Evolutionary conservation across 768 basidiomycete species (phyloP).

Genomic region (Hemileccinum impolitum): DNA sequence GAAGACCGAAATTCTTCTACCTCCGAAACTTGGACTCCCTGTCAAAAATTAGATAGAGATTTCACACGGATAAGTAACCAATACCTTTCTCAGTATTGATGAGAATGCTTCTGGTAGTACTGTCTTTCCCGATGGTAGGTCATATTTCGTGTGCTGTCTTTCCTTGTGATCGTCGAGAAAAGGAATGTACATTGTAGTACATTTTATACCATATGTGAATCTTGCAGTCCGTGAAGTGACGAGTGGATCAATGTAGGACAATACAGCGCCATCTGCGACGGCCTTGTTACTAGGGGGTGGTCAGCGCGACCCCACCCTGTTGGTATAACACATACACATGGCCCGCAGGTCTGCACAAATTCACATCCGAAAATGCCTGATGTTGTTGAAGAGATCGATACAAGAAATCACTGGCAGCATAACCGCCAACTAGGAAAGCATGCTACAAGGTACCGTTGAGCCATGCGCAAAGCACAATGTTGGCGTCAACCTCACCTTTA

Average conservation of each 20-base stretch:
- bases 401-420: conserved; percentile 46
- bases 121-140: conserved; percentile 25
- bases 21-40: conserved; percentile 20
- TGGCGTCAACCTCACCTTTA: conserved; percentile 16
- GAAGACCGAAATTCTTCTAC: conserved; percentile 15
- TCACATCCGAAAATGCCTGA: conserved; percentile 25
- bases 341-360: conserved; percentile 45
- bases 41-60: not conserved
- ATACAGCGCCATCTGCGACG: not conserved
- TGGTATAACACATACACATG: conserved; percentile 37
- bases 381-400: conserved; percentile 38
- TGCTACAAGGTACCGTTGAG: conserved; percentile 14
- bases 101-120: conserved; percentile 33
- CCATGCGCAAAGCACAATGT: not conserved
- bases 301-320: not conserved
- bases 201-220: conserved; percentile 32
- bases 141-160: conserved; percentile 25
- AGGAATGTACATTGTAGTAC: conserved; percentile 25
- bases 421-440: conserved; percentile 52
- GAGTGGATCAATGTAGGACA: conserved; percentile 39
- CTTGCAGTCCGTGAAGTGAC: conserved; percentile 33
- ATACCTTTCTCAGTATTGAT: conserved; percentile 33
- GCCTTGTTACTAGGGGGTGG: not conserved
- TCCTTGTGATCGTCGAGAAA: conserved; percentile 34
- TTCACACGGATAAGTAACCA: not conserved